Base-by-base conservation (phyloP, 805 yeast species). In the Scheffersomyces coipomensis region DNA sequence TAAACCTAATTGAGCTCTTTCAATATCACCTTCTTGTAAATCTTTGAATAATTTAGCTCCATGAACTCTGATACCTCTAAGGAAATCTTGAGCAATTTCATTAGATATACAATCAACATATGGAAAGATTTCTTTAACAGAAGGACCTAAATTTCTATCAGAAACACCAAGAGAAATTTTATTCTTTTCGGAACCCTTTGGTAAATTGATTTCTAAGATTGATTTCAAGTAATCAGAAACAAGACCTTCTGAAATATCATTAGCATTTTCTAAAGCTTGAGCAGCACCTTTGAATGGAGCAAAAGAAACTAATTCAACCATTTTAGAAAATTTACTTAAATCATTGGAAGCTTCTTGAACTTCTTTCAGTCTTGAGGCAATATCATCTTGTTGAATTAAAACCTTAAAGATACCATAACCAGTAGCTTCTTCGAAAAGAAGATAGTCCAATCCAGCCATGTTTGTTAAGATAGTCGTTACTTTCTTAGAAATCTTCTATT, bases 201-300 rank as follows among this genome's bases (percentile, higher is more conserved):
- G 99, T 55, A 93, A 69, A 74, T 90, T 91, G 60, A 89, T 73
- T 70, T 91, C 98, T 52, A 93, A 71, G 40, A 93, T 78, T 29
- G 95, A 80, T 66, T 88, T 88, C 69, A 93, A 79, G 69, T 86
- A 87, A 55, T 93, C 98, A 43, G 90, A 85, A 41, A 91, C 96
- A 54, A 90, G 78, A 59, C 99, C 99, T 72, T 93, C 99, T 50
- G 96, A 87, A 54, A 93, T 85, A 62, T 93, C 98, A 62, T 93
- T 93, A 53, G 98, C 97, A 62, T 93, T 93, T 69, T 91, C 98
- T 58, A 93, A 79, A 45, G 99, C 99, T 69, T 93, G 98, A 38
- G 99, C 98, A 45, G 99, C 99, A 58, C 97, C 97, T 70, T 93
- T 90, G 79, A 93, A 93, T 36, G 99, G 99, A 44, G 97, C 96